Evolutionary conservation across 768 basidiomycete species (phyloP).

Genomic region (Suillus tomentosus): DNA sequence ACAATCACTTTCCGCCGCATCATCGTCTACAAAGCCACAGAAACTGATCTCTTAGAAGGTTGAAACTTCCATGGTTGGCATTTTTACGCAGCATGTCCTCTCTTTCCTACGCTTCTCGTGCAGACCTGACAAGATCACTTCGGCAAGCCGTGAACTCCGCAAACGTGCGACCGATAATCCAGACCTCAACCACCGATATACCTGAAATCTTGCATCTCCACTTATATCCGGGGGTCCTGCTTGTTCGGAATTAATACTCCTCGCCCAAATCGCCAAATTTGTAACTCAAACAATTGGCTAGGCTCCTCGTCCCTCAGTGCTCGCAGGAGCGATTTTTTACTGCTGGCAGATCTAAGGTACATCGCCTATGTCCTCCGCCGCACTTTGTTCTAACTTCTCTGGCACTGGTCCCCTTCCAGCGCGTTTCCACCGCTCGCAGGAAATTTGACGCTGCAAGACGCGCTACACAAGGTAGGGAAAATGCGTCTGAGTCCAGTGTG

Average conservation of each 20-base stretch:
- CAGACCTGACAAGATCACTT: background rate
- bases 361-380: background rate
- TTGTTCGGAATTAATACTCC: background rate
- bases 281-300: background rate
- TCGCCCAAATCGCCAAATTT: background rate
- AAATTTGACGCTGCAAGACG: background rate
- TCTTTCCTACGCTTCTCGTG: background rate
- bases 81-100: background rate
- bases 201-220: background rate
- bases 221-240: background rate
- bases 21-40: background rate
- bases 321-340: background rate
- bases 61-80: background rate
- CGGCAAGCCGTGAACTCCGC: background rate
- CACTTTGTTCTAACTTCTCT: background rate
- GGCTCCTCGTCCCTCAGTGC: background rate
- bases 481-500: too few relatives aligned
- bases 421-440: background rate
- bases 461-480: background rate
- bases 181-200: background rate
- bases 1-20: background rate
- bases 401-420: background rate
- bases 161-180: background rate
- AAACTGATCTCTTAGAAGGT: background rate
- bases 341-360: background rate